phyloP scores from a whole-genome alignment of 2,329 filamentous ascomycete species.

The Pseudogymnoascus destructans region DNA sequence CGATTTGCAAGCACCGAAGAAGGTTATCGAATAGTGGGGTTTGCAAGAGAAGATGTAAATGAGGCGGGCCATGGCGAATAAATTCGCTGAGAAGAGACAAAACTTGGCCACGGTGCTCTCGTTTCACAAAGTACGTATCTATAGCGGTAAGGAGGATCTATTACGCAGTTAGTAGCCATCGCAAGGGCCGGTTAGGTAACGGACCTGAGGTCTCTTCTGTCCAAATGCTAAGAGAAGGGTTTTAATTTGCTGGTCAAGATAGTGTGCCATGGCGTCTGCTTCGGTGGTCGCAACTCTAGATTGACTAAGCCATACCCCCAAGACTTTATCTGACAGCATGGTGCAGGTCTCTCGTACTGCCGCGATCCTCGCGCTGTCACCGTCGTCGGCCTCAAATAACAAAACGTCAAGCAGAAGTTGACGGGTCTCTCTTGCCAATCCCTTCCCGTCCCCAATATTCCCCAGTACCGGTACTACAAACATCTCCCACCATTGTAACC shows the following conservation, averaged over 20 bases:
- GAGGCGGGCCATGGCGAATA: slow-evolving; percentile 63
- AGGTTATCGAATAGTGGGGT: slow-evolving; percentile 61
- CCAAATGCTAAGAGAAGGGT: slow-evolving; percentile 36
- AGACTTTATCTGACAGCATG: slow-evolving; percentile 42
- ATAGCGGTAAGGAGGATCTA: slow-evolving; percentile 54
- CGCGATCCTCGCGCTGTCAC: slow-evolving; percentile 32
- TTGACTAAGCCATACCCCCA: slow-evolving; percentile 44
- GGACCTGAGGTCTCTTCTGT: slow-evolving; percentile 52
- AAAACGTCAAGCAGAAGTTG: slow-evolving; percentile 53
- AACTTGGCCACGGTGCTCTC: slow-evolving; percentile 48
- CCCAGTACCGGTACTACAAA: slow-evolving; percentile 44
- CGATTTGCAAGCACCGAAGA: slow-evolving; percentile 59
- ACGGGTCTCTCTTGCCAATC: slow-evolving; percentile 49
- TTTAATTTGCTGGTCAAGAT: slow-evolving; percentile 31
- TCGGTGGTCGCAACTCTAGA: slow-evolving; percentile 26
- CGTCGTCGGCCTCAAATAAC: slow-evolving; percentile 45
- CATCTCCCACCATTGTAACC: slow-evolving; percentile 61
- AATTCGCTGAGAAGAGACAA: slow-evolving; percentile 59
- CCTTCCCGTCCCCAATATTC: slow-evolving; percentile 46
- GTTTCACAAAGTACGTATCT: slow-evolving; percentile 52
- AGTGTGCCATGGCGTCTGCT: slow-evolving; percentile 33
- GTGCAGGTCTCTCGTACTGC: slow-evolving; percentile 32
- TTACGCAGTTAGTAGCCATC: slow-evolving; percentile 16
- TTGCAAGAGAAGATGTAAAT: slow-evolving; percentile 59
- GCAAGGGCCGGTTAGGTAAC: background rate